These are phyloP conservation scores for Acanthamoeba divionensis DNA, from an alignment of 208 protist genomes.

Conservation along the genomic window DNA sequence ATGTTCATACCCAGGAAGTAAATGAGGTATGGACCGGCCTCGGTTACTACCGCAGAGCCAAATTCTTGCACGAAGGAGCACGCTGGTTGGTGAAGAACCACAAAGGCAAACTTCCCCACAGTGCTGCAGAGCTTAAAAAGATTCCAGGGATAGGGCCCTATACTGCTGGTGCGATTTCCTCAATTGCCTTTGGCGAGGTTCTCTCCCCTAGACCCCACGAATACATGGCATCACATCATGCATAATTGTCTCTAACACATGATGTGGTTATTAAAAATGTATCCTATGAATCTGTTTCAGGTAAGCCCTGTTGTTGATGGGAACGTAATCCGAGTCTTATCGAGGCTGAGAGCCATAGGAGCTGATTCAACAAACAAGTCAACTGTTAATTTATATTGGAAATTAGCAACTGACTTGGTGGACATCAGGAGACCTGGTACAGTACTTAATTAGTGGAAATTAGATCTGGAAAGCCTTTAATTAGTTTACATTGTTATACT, in stretches of 20 bases:
- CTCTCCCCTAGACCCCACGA: too few species aligned
- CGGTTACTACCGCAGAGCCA: conserved; percentile 76
- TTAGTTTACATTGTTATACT: too few species aligned
- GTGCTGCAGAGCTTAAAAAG: conserved; percentile 19
- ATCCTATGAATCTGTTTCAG: too few species aligned
- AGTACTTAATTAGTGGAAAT: background rate
- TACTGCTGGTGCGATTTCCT: conserved; percentile 75
- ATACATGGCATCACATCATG: too few species aligned
- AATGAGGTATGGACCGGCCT: conserved; percentile 73
- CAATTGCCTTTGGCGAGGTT: conserved; percentile 65
- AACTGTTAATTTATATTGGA: conserved; percentile 58
- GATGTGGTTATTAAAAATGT: too few species aligned
- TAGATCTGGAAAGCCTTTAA: too few species aligned
- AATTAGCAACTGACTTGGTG: conserved; percentile 57
- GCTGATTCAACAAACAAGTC: conserved; percentile 46
- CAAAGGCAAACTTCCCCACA: conserved; percentile 45
- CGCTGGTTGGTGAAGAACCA: conserved; percentile 18
- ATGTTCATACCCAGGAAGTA: conserved; percentile 58
- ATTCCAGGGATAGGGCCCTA: conserved; percentile 74
- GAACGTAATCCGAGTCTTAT: conserved; percentile 78
- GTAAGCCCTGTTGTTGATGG: conserved; percentile 70
- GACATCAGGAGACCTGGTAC: conserved; percentile 58
- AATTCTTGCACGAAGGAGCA: conserved; percentile 67
- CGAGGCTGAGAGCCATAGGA: conserved; percentile 65
- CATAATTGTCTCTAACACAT: too few species aligned